A percentile compares a stretch with the other conserved stretches of the same genome.
These are phyloP conservation scores for Cutaneotrichosporon arboriforme DNA, from an alignment of 1,284 basidiomycete species.

Conservation along the genomic window DNA sequence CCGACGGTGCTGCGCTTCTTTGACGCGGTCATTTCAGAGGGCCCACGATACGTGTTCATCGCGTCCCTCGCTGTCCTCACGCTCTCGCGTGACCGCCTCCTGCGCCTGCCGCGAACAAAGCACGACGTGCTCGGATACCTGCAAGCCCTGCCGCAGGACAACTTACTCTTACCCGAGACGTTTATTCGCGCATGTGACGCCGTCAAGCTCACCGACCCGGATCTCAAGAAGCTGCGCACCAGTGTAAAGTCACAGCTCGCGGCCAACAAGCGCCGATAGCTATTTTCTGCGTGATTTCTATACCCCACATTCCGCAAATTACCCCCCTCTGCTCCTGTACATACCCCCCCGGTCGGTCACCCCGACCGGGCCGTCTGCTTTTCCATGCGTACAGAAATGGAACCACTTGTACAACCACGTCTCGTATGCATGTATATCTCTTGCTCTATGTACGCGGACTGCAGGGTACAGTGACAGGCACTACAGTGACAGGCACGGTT, in stretches of 20 bases:
- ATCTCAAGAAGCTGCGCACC: conserved; percentile 33
- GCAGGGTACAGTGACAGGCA: too few species aligned
- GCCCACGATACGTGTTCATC: conserved; percentile 72
- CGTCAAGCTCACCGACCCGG: conserved; percentile 42
- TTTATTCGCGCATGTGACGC: conserved; percentile 42
- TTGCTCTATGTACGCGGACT: too few species aligned
- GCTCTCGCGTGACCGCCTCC: conserved; percentile 34
- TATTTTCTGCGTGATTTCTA: too few species aligned
- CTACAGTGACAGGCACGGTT: too few species aligned
- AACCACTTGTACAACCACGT: too few species aligned
- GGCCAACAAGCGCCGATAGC: neutral
- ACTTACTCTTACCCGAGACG: conserved; percentile 39
- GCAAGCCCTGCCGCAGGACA: conserved; percentile 38
- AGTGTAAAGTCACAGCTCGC: conserved; percentile 36
- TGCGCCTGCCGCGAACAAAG: conserved; percentile 24
- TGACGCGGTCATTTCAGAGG: conserved; percentile 83
- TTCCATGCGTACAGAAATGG: too few species aligned
- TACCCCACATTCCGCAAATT: too few species aligned
- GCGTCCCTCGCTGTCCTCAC: conserved; percentile 67
- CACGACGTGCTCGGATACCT: conserved; percentile 35
- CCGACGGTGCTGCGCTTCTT: conserved; percentile 72
- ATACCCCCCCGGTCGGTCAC: too few species aligned
- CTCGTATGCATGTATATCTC: too few species aligned
- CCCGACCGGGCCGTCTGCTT: too few species aligned
- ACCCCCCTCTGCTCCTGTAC: too few species aligned